Base-by-base conservation (phyloP, 2,329 filamentous ascomycete genomes). In the Diaporthe sp. region DNA sequence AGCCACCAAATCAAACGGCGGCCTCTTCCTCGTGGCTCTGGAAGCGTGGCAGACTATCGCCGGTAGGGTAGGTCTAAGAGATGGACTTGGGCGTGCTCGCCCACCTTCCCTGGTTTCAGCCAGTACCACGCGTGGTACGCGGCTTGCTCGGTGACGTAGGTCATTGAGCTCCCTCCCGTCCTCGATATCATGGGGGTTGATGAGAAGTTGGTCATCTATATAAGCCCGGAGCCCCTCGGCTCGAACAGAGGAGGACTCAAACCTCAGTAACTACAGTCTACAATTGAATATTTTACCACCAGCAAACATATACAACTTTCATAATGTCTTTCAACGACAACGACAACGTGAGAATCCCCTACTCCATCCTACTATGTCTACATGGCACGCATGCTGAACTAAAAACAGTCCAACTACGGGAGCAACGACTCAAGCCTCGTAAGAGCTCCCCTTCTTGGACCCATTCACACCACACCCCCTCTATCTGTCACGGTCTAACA, bases 321-420 rank as follows among this genome's bases (percentile, higher is more conserved):
- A 85, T 46, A 73, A 87, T 89, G 87, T 89, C 87, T 85, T 88
- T 86, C 84, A 82, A 83, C 80, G 81, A 84, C 77, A 84, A 87
- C 84, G 82, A 84, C 78, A 79, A 82, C 81, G 75, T 76, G 34
- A 76, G 75, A 83, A 83, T 78, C 81, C 82, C 76, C 37, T 2
- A 31, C 59, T 67, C 31, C 25, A 44, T 34, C 28, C 15, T 13
- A 4, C 39, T 17, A 44, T 17, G 3, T n/a, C 10, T n/a, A 34
- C 25, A 61, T 75, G 72, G 76, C 46, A 77, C 51, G 39, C 59
- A 75, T 39, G 79, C 78, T 82, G 81, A 76, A 79, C n/a, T 25
- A 81, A 19, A 22, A 12, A 67, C 22, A 76, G 75, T 74, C 72
- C 17, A 71, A 59, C 76, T 81, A 80, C 73, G 79, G 78, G 77